A percentile compares a stretch with the other conserved stretches of the same genome.
Conservation (phyloP, 139 green algal genomes). For the Chlamydomonas incerta region DNA sequence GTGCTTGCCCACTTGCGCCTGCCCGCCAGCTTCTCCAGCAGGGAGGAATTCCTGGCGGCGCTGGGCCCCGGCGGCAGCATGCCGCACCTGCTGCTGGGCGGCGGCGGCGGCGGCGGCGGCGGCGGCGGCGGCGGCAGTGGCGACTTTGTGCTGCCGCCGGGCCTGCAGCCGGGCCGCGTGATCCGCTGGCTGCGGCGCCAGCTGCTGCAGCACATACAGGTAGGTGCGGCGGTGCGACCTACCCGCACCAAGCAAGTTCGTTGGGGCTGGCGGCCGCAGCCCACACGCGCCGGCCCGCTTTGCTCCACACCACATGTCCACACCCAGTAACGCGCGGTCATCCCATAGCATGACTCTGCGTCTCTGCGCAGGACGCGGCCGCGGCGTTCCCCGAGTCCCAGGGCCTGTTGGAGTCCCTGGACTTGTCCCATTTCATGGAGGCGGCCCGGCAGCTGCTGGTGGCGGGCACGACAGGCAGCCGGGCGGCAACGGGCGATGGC, state of each 20-base stretch:
- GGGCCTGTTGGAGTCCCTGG: neutral
- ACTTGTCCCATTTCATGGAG: neutral
- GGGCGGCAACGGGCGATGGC: too few species aligned
- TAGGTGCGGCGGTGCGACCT: too few species aligned
- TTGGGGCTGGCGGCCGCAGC: too few species aligned
- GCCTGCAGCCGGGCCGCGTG: neutral
- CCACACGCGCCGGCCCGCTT: too few species aligned
- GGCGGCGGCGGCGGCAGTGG: neutral
- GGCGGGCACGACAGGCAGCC: neutral
- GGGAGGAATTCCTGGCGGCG: constrained; percentile 12
- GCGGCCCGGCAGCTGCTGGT: neutral
- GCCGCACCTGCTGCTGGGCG: neutral
- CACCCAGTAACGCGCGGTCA: too few species aligned
- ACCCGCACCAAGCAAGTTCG: too few species aligned
- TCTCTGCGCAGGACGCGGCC: too few species aligned
- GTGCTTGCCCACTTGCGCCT: too few species aligned
- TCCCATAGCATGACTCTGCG: too few species aligned
- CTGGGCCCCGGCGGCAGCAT: neutral
- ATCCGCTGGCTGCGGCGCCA: neutral
- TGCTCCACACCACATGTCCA: too few species aligned
- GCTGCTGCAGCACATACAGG: neutral
- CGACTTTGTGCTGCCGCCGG: neutral
- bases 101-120: neutral
- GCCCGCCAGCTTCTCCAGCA: constrained; percentile 26
- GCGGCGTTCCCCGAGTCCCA: too few species aligned